Evolutionary conservation across 2,329 filamentous ascomycete genomes (phyloP), one percentile per base, ranked within the genome.

Genomic region (Rhinocladiella mackenziei): DNA sequence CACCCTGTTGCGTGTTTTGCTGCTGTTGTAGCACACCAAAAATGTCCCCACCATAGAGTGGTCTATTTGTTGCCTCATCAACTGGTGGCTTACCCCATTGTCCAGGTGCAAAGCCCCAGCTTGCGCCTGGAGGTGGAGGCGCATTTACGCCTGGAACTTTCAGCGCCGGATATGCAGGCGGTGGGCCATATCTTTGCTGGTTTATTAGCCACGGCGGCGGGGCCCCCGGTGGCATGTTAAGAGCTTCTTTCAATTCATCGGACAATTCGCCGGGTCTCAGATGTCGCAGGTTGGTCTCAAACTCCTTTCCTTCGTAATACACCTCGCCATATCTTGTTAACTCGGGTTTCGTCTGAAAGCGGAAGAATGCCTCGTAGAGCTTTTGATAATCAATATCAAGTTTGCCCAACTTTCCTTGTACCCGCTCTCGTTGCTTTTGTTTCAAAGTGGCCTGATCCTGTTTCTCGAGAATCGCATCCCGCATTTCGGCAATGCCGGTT

Each of bases 241-340:
- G 77, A 4, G 92, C 91, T 61, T 97, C 91, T 60, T 87, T 91
- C 29, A 96, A 76, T 57, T 87, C 83, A 43, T 97, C 88, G 56
- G 83, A 92, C 36, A 97, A 67, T 58, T 97, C 89, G 25, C 92
- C 92, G 1, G 92, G 87, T 53, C 89, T 82, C 48, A 96, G 78
- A 67, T 96, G 86, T 57, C 86, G 83, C 53, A 94, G 77, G 63
- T 97, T 94, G 1, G 92, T 95, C 67, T 98, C 92, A 61, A 87
- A 92, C 64, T 98, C 92, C 65, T 98, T 98, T 62, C 92, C 92
- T 67, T 98, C 92, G 64, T 97, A 97, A 67, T 98, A 98, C n/a
- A 98, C 89, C 65, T 98, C 92, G 29, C 92, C 92, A 58, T 95
- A 98, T 31, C 89, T 80, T 22, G 92, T 97, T 52, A 98, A 71